Evolutionary conservation across 2,329 filamentous ascomycete species (phyloP).

Genomic region (Microdochium nivale): DNA sequence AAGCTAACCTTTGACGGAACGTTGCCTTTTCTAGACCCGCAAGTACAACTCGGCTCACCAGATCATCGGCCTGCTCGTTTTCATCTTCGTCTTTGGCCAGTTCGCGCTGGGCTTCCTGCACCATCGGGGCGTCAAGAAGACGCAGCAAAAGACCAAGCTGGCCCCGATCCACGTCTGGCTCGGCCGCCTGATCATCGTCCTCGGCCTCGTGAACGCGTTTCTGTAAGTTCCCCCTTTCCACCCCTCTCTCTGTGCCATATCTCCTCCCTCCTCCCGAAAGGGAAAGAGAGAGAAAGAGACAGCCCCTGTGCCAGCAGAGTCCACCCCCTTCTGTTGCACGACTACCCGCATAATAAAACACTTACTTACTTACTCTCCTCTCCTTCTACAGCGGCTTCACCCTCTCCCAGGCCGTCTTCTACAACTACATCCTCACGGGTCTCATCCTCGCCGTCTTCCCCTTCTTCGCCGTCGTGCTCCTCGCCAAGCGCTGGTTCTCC

Average conservation of each 20-base stretch:
- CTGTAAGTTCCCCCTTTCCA: constrained; percentile 29
- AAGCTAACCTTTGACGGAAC: no score
- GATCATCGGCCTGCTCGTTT: constrained; percentile 47
- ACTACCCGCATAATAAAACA: background rate
- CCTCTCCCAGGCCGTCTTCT: constrained; percentile 40
- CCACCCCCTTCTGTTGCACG: background rate
- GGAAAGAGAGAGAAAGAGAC: no score
- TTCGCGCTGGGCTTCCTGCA: constrained; percentile 46
- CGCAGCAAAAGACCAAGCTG: constrained; percentile 37
- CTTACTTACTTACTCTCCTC: constrained; percentile 3
- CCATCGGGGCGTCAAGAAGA: constrained; percentile 43
- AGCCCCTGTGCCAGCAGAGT: background rate
- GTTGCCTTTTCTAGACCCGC: constrained; percentile 31
- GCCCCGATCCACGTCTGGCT: constrained; percentile 48
- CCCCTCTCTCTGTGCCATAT: background rate
- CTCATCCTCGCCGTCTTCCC: constrained; percentile 36
- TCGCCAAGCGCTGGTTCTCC: constrained; percentile 23
- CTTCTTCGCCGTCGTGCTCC: constrained; percentile 24
- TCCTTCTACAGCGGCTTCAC: constrained; percentile 39
- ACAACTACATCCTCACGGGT: constrained; percentile 37
- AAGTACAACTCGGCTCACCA: constrained; percentile 46
- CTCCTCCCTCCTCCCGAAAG: background rate
- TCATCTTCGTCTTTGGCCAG: constrained; percentile 42
- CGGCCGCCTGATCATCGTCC: constrained; percentile 41
- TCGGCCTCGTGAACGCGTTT: constrained; percentile 49